Evolutionary conservation across 495 filamentous ascomycete species (phyloP).

Genomic region (Podospora tetraspora): DNA sequence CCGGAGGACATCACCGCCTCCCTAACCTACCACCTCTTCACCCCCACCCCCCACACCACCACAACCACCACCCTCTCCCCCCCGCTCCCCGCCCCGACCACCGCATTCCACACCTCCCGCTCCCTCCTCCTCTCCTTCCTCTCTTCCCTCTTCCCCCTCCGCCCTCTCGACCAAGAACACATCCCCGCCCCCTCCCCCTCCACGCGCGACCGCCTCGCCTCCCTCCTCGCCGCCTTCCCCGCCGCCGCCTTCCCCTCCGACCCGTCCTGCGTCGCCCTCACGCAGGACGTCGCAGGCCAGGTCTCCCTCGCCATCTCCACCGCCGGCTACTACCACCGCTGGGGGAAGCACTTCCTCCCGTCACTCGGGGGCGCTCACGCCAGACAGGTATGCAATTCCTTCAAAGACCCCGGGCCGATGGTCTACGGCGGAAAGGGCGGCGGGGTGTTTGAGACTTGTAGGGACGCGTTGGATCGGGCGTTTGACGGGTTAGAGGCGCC

Average conservation of each 20-base stretch:
- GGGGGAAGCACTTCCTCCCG: slow-evolving; percentile 44
- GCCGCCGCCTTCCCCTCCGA: slow-evolving; percentile 17
- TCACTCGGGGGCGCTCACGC: slow-evolving; percentile 38
- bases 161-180: slow-evolving; percentile 21
- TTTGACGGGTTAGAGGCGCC: slow-evolving; percentile 40
- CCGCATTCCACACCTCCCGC: slow-evolving; percentile 42
- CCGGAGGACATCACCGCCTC: slow-evolving; percentile 20
- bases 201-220: slow-evolving; percentile 6
- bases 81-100: slow-evolving; percentile 18
- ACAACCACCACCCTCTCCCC: neutral
- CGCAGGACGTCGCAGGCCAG: slow-evolving; percentile 40
- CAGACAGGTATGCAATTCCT: slow-evolving; percentile 43
- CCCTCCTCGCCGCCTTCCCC: slow-evolving; percentile 28
- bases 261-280: slow-evolving; percentile 29
- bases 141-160: slow-evolving; percentile 29
- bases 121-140: slow-evolving; percentile 38
- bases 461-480: slow-evolving; percentile 33
- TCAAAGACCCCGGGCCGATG: slow-evolving; percentile 44
- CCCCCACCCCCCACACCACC: neutral
- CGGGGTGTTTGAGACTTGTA: slow-evolving; percentile 33
- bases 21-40: slow-evolving; percentile 30
- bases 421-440: slow-evolving; percentile 34
- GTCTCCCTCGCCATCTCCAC: slow-evolving; percentile 31
- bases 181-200: slow-evolving; percentile 1
- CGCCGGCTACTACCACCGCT: slow-evolving; percentile 27